A percentile compares a stretch with the other conserved stretches of the same genome.
phyloP scores from a whole-genome alignment of 2,329 filamentous ascomycete genomes.

The Xylariales sp. region DNA sequence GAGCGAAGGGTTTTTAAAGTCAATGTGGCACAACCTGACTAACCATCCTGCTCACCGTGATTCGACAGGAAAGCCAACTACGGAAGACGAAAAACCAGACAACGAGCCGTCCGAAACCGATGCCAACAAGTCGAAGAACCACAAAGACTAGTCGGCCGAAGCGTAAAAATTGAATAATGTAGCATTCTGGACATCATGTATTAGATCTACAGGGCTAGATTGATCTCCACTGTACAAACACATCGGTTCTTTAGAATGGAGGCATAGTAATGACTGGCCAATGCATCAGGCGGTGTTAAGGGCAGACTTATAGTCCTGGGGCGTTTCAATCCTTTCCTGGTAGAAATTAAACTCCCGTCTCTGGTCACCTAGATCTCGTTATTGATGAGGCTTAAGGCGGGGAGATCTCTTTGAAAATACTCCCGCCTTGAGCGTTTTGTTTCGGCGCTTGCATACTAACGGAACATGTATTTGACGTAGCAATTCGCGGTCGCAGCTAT shows the following conservation, averaged over 20 bases:
- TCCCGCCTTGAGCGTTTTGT: constrained; percentile 20
- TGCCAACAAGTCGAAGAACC: constrained; percentile 39
- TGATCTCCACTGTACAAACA: constrained; percentile 29
- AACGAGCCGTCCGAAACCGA: constrained; percentile 37
- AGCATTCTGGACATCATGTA: constrained; percentile 47
- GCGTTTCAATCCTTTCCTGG: constrained; percentile 32
- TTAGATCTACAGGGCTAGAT: constrained; percentile 43
- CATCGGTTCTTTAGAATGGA: constrained; percentile 35
- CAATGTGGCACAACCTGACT: constrained; percentile 92
- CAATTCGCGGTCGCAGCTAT: constrained; percentile 34
- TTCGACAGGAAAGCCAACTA: constrained; percentile 44
- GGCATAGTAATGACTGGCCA: constrained; percentile 40
- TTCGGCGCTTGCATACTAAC: constrained; percentile 41
- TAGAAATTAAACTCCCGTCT: constrained; percentile 21
- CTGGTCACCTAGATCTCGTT: constrained; percentile 7
- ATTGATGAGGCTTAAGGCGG: constrained; percentile 27
- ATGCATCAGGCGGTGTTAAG: constrained; percentile 45
- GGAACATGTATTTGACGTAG: constrained; percentile 36
- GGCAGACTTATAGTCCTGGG: constrained; percentile 37
- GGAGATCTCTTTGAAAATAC: constrained; percentile 19
- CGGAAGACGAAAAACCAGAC: constrained; percentile 29
- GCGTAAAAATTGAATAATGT: constrained; percentile 44
- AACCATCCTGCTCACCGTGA: constrained; percentile 72
- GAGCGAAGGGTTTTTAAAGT: constrained; percentile 91
- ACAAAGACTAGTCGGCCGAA: constrained; percentile 36